Base-by-base conservation (phyloP, 495 filamentous ascomycete species). In the Penicillium samsonianum region DNA sequence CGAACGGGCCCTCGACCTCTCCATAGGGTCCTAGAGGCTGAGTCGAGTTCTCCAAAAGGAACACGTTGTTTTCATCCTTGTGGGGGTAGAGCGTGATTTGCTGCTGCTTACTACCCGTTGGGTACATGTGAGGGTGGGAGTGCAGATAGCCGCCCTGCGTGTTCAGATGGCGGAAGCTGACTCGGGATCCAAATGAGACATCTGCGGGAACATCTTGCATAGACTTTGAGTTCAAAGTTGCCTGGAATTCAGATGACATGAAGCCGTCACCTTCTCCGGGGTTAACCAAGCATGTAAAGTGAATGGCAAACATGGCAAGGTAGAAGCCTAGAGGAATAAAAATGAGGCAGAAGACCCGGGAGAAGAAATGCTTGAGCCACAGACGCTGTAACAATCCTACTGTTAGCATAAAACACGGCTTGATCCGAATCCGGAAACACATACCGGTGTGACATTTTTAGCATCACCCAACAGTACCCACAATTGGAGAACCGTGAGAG, bases 201-300 rank as follows among this genome's bases (percentile, higher is more conserved):
- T 98, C 92, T 4, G 90, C 94, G 0, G 94, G 87, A 17, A 96
- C 92, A 69, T 95, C 92, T 69, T 90, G 85, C 94, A 98, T 98
- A 33, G 80, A 84, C 76, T 98, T 98, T 41, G 88, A 92, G 73
- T 97, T 98, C 55, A 98, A 78, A 2, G 94, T 98, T 22, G 95
- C 90, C 73, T 98, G 95, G 78, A 98, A 98, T 71, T 98, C 95
- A 31, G 92, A 96, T 60, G 91, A 96, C 94, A 98, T 98, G 80
- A 98, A 98, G 51, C 94, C 94, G 71, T 98, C 94, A 43, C 94
- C 94, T 22, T 98, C 94, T 48, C 94, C 94, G 8, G 94, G 95
- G 70, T 98, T 98, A 28, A 85, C 83, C 26, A 98, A 81, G 78
- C 90, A 95, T 58, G 90, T 60, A 77, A 98, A 98, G 76, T 98